Conservation (phyloP, 257 asterid species). For the Thymus mandschuricus region DNA sequence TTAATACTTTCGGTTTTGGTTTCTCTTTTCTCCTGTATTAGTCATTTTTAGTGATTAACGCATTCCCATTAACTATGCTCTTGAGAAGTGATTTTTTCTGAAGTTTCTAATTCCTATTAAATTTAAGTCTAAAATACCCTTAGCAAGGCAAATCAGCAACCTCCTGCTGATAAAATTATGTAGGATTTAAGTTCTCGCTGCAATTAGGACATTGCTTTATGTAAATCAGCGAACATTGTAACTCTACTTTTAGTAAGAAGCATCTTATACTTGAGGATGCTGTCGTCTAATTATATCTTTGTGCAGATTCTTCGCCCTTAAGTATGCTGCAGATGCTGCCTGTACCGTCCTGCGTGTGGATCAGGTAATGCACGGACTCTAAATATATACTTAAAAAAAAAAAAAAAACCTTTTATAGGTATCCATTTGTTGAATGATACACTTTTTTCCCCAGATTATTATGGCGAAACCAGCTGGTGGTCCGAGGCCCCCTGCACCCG, state of each 20-base stretch:
- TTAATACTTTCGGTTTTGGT: conserved; percentile 13
- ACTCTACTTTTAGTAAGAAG: neutral
- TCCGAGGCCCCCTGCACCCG: conserved; percentile 35
- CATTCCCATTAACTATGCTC: neutral
- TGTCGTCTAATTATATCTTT: conserved; percentile 1
- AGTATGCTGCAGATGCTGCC: conserved; percentile 95
- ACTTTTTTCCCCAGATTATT: conserved; percentile 42
- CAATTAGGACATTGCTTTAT: neutral
- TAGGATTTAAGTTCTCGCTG: neutral
- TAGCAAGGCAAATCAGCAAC: neutral
- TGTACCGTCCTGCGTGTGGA: conserved; percentile 95
- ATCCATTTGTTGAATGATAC: neutral
- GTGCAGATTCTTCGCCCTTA: conserved; percentile 82
- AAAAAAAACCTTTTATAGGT: neutral
- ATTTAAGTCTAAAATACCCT: neutral
- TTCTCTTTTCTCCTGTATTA: neutral
- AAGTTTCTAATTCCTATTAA: too few species aligned
- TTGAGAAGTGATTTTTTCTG: neutral
- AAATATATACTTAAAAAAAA: too few species aligned
- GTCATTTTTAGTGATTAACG: neutral
- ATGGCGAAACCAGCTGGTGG: conserved; percentile 72
- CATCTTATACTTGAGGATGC: neutral
- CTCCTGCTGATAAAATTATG: neutral
- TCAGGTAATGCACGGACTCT: conserved; percentile 62
- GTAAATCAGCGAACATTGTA: neutral